Conservation (phyloP, 2,329 filamentous ascomycete genomes). For the Penicillium sp. region DNA sequence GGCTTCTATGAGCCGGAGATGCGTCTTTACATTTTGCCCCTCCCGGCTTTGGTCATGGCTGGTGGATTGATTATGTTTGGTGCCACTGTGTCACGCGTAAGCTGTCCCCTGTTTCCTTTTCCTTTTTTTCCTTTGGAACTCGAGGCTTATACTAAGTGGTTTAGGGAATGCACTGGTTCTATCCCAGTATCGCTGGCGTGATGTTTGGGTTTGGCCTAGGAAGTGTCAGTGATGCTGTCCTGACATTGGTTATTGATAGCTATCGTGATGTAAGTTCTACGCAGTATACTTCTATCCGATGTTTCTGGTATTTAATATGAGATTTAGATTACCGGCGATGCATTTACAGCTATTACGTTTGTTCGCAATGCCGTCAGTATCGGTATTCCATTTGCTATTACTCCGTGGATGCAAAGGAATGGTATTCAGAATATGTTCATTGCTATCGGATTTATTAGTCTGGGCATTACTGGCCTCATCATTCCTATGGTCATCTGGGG, state of each 20-base stretch:
- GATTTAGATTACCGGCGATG: slow-evolving; percentile 21
- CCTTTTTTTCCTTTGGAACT: too few relatives aligned
- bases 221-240: slow-evolving; percentile 31
- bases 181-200: slow-evolving; percentile 35
- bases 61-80: slow-evolving; percentile 44
- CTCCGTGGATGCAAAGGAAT: slow-evolving; percentile 25
- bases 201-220: slow-evolving; percentile 41
- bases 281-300: too few relatives aligned
- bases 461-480: slow-evolving; percentile 16
- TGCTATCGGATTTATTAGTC: slow-evolving; percentile 23
- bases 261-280: slow-evolving; percentile 35
- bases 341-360: slow-evolving; percentile 30
- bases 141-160: neutral
- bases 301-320: too few relatives aligned
- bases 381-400: slow-evolving; percentile 29
- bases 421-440: slow-evolving; percentile 28
- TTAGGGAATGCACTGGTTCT: slow-evolving; percentile 45
- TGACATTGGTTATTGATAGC: slow-evolving; percentile 23
- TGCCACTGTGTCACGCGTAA: slow-evolving; percentile 32
- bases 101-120: slow-evolving; percentile 2
- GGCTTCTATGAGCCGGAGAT: slow-evolving; percentile 50
- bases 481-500: slow-evolving; percentile 24
- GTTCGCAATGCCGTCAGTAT: slow-evolving; percentile 31
- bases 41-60: slow-evolving; percentile 39
- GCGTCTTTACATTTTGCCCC: slow-evolving; percentile 36